Evolutionary conservation across 306 rosid species (phyloP).

Genomic region (Vicia villosa): DNA sequence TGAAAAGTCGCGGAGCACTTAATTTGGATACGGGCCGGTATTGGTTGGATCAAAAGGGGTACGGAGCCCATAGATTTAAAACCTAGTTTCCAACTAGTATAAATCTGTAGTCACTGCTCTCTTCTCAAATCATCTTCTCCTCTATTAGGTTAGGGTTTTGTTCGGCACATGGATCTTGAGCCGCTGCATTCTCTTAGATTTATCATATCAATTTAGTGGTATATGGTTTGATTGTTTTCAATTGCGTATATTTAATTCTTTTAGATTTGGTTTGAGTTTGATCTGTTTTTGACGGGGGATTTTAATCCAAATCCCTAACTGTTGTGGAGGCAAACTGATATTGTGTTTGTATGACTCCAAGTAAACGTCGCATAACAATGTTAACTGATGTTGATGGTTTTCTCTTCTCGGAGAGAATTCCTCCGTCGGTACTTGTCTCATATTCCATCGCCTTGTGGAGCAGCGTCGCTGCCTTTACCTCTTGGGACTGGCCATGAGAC

Average conservation of each 20-base stretch:
- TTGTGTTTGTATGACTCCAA: conserved; percentile 59
- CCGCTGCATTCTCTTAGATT: too few relatives aligned
- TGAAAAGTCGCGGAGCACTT: too few relatives aligned
- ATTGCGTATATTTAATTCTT: neutral
- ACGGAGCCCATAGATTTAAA: neutral
- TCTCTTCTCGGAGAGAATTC: conserved; percentile 38
- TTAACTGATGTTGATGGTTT: conserved; percentile 44
- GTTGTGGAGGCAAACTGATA: conserved; percentile 40
- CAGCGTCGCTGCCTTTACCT: conserved; percentile 62
- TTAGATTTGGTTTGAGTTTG: neutral
- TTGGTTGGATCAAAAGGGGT: neutral
- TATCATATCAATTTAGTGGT: too few relatives aligned
- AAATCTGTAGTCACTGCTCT: neutral
- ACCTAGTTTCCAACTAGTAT: too few relatives aligned
- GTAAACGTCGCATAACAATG: conserved; percentile 52
- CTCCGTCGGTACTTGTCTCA: conserved; percentile 60
- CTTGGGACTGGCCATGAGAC: conserved; percentile 75
- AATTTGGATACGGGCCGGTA: too few relatives aligned
- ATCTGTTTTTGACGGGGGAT: conserved; percentile 46
- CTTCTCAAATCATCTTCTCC: neutral
- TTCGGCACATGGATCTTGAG: too few relatives aligned
- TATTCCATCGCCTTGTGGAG: conserved; percentile 74
- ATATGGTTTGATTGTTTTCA: neutral
- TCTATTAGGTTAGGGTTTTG: neutral
- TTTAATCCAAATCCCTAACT: conserved; percentile 39